These are phyloP conservation scores for Penicillium sp. DNA, from an alignment of 2,329 filamentous ascomycete genomes.

Conservation along the genomic window DNA sequence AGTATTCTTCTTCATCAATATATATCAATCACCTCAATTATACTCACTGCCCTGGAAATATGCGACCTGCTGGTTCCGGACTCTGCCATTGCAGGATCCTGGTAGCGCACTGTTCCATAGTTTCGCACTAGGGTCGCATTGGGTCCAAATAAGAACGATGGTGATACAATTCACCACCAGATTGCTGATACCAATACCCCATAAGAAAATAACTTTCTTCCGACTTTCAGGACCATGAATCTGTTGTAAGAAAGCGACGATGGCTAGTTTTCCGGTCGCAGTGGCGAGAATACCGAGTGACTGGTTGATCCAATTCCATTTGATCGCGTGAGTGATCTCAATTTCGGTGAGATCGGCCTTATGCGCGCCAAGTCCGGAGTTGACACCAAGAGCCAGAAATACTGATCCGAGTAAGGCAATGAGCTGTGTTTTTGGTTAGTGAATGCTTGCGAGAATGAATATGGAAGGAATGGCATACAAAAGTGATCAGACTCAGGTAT, in stretches of 20 bases:
- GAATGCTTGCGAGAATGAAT: neutral
- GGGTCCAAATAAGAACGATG: conserved; percentile 13
- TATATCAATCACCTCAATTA: neutral
- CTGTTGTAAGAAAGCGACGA: conserved; percentile 23
- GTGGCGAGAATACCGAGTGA: conserved; percentile 18
- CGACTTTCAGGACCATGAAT: conserved; percentile 22
- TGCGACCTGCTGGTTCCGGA: conserved; percentile 13
- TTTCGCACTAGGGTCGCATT: conserved; percentile 14
- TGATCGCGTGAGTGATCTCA: conserved; percentile 7
- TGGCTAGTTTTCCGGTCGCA: conserved; percentile 15
- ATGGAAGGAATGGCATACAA: conserved; percentile 10
- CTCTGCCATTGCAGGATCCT: conserved; percentile 13
- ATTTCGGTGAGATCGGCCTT: neutral
- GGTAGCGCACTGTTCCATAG: conserved; percentile 15
- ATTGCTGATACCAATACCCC: conserved; percentile 10
- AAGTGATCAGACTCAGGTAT: conserved; percentile 18
- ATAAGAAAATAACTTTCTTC: conserved; percentile 8
- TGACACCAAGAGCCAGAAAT: conserved; percentile 4
- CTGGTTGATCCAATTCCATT: conserved; percentile 25
- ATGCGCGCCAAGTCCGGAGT: conserved; percentile 16
- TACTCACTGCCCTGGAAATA: conserved; percentile 25
- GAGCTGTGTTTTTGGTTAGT: neutral
- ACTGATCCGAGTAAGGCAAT: neutral
- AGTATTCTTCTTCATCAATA: neutral
- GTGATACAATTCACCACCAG: conserved; percentile 15